phyloP scores from a whole-genome alignment of 2,329 filamentous ascomycete species.

The Didymella sp. region DNA sequence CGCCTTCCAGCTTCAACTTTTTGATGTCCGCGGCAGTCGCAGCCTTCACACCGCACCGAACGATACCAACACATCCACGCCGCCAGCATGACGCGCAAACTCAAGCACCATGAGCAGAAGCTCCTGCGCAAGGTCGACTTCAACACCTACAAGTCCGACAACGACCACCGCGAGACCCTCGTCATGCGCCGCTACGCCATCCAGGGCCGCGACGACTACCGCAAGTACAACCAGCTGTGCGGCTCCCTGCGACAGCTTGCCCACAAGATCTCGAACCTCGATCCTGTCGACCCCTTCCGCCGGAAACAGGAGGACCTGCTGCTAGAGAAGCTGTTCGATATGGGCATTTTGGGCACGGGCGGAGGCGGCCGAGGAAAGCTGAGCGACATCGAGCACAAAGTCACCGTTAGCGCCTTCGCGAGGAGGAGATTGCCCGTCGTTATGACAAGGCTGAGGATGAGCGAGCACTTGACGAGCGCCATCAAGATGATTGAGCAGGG shows the following conservation, averaged over 20 bases:
- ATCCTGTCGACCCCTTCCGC: conserved; percentile 78
- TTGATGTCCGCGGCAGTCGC: conserved; percentile 13
- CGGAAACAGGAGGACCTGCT: conserved; percentile 85
- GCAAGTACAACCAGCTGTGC: conserved; percentile 54
- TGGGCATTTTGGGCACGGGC: conserved; percentile 80
- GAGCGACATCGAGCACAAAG: conserved; percentile 78
- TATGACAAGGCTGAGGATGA: conserved; percentile 90
- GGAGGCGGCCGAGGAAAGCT: conserved; percentile 68
- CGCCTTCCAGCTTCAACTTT: conserved; percentile 24
- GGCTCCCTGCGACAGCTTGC: conserved; percentile 86
- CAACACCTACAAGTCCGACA: conserved; percentile 89
- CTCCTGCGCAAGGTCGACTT: conserved; percentile 93
- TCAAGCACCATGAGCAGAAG: conserved; percentile 94
- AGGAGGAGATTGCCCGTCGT: conserved; percentile 83
- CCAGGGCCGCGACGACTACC: conserved; percentile 82
- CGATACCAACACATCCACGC: conserved; percentile 1
- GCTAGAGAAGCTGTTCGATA: conserved; percentile 89
- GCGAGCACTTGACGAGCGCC: conserved; percentile 80
- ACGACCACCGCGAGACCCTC: conserved; percentile 80
- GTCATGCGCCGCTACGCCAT: conserved; percentile 89
- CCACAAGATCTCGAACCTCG: conserved; percentile 82
- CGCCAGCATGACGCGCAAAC: conserved; percentile 81
- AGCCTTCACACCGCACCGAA: not conserved
- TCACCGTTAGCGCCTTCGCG: conserved; percentile 89
- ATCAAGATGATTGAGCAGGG: conserved; percentile 92